Evolutionary conservation across 2,329 filamentous ascomycete species (phyloP), one percentile per base, ranked within the genome.

Genomic region (Rutstroemia sp.): DNA sequence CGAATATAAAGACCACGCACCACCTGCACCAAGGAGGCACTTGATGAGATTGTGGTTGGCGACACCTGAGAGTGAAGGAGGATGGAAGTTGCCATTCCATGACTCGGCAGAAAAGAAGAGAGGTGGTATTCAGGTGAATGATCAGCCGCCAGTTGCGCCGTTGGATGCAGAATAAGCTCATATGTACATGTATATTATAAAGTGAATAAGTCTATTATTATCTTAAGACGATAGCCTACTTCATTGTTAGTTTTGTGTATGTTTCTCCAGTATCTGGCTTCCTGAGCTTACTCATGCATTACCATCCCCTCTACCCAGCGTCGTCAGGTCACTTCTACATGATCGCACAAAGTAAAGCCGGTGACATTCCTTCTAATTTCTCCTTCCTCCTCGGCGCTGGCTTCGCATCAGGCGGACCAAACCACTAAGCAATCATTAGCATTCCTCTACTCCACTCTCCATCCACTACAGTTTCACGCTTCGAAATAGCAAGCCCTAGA

Each of bases 81-180:
- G 91, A 0, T 95, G 90, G 90, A 83, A 80, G 51, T 71, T 95
- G 71, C 90, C 90, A 1, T 92, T 92, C 73, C 84, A 83, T 64
- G 91, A 95, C 71, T 87, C 81, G 56, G 75, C 81, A 56, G 87
- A 94, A 78, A 89, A 88, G 80, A 95, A 95, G 81, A 79, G 91
- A 17, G 89, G 89, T 7, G 91, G 90, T 0, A 89, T 95, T 62
- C 91, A 95, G 74, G 90, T 96, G 2, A 82, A 95, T 70, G 82
- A 95, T 69, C 88, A 79, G 25, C 75, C 86, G 8, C 90, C 90
- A 1, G 81, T 84, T 51, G 88, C 86, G 44, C 85, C 86, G 9
- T 73, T 91, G 49, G 88, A 92, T 74, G 89, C 87, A 0, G 89
- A 92, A 71, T 92, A 81, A 40, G 40, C 14, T 17, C 40, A 39